Percentiles rank a stretch among this genome's conserved stretches.
phyloP scores from a whole-genome alignment of 2,329 filamentous ascomycete species.

The Fusarium luffae region DNA sequence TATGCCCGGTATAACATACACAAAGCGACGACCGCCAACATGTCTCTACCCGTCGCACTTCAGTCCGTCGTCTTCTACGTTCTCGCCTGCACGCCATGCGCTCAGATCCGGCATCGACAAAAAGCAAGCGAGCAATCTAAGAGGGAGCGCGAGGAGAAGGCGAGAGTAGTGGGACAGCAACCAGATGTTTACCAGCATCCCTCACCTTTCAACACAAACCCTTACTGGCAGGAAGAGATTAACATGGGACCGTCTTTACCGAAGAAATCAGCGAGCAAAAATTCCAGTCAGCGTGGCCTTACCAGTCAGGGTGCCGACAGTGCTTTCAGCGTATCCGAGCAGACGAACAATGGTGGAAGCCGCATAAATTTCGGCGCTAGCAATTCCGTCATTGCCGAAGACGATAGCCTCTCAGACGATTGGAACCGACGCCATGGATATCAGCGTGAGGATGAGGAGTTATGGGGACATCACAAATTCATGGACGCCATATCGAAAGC shows the following conservation, averaged over 20 bases:
- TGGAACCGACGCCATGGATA: slow-evolving; percentile 81
- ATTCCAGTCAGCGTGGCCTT: slow-evolving; percentile 68
- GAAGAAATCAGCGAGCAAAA: slow-evolving; percentile 69
- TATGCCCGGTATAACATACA: slow-evolving; percentile 39
- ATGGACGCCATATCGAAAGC: slow-evolving; percentile 70
- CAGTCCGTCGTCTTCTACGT: slow-evolving; percentile 85
- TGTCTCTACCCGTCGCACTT: slow-evolving; percentile 67
- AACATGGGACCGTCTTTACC: slow-evolving; percentile 79
- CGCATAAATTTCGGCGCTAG: slow-evolving; percentile 49
- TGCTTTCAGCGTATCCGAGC: slow-evolving; percentile 52
- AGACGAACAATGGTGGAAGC: slow-evolving; percentile 54
- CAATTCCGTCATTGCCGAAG: slow-evolving; percentile 52
- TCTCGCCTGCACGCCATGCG: slow-evolving; percentile 81
- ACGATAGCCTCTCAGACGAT: slow-evolving; percentile 56
- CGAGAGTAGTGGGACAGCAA: slow-evolving; percentile 73
- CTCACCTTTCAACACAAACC: slow-evolving; percentile 85
- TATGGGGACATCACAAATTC: slow-evolving; percentile 77
- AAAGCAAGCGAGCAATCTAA: slow-evolving; percentile 77
- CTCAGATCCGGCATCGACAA: slow-evolving; percentile 74
- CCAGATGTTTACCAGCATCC: slow-evolving; percentile 82
- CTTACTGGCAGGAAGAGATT: slow-evolving; percentile 90
- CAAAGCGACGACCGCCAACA: slow-evolving; percentile 44
- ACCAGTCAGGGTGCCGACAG: slow-evolving; percentile 67
- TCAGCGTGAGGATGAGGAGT: slow-evolving; percentile 86
- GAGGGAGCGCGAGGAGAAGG: slow-evolving; percentile 73